A percentile compares a stretch with the other conserved stretches of the same genome.
Evolutionary conservation across 805 yeast species (phyloP).

Genomic region (Yarrowia sp.): DNA sequence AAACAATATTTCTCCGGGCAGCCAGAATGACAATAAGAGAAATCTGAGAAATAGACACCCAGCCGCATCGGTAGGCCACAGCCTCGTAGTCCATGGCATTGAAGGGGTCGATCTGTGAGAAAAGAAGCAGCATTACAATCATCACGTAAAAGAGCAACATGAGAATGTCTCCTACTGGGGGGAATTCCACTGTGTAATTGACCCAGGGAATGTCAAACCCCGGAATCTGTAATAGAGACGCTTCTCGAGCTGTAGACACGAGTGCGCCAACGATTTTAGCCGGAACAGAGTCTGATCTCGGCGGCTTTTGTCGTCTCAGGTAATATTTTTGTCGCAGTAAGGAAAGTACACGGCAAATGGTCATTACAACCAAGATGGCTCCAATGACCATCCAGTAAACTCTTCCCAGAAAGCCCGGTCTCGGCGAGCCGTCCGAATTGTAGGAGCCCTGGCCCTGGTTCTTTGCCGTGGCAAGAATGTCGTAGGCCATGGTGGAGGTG

Average conservation of each 20-base stretch:
- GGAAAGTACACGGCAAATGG: slow-evolving; percentile 24
- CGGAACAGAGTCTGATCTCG: neutral
- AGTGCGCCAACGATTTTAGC: slow-evolving; percentile 1
- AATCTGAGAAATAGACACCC: slow-evolving; percentile 33
- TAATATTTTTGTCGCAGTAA: slow-evolving; percentile 4
- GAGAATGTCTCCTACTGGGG: slow-evolving; percentile 7
- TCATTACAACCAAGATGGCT: slow-evolving; percentile 27
- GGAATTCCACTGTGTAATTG: slow-evolving; percentile 14
- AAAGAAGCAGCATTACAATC: slow-evolving; percentile 30
- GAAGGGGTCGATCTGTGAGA: slow-evolving; percentile 27
- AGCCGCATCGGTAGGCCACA: slow-evolving; percentile 32
- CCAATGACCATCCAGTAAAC: slow-evolving; percentile 33
- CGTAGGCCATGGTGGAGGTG: slow-evolving; percentile 3
- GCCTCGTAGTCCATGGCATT: slow-evolving; percentile 29
- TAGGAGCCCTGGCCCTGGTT: slow-evolving; percentile 25
- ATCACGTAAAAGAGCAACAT: slow-evolving; percentile 27
- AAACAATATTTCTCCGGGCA: slow-evolving; percentile 27
- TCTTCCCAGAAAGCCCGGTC: slow-evolving; percentile 33
- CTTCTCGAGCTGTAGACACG: neutral
- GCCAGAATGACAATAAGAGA: slow-evolving; percentile 34
- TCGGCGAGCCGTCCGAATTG: slow-evolving; percentile 27
- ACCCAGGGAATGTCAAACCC: slow-evolving; percentile 5
- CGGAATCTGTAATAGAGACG: slow-evolving; percentile 5
- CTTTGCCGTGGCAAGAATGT: slow-evolving; percentile 20
- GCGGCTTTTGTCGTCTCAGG: neutral